These are phyloP conservation scores for Irineochytrium annulatum DNA, from an alignment of 192 early-diverging fungal genomes.

Conservation along the genomic window DNA sequence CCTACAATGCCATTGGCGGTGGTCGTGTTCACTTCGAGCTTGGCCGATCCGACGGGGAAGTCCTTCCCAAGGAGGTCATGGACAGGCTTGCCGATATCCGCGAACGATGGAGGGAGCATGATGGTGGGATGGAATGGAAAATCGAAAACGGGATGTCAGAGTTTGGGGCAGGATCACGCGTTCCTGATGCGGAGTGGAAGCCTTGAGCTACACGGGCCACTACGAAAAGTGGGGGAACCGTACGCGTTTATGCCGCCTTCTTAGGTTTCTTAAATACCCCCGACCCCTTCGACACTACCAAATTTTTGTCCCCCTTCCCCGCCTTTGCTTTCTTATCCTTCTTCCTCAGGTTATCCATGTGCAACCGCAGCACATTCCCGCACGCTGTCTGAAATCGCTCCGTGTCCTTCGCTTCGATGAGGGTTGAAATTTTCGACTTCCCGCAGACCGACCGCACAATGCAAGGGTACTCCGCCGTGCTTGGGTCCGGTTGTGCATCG, in stretches of 20 bases:
- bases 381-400: background rate
- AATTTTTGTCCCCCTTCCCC: background rate
- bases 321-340: background rate
- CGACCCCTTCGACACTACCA: too few species aligned
- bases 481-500: background rate
- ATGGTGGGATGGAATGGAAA: too few species aligned
- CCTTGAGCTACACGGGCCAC: too few species aligned
- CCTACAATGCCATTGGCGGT: constrained; percentile 93
- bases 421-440: background rate
- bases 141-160: too few species aligned
- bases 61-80: constrained; percentile 96
- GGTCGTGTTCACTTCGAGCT: constrained; percentile 97
- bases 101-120: constrained; percentile 76
- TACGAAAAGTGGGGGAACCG: too few species aligned
- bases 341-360: constrained; percentile 1
- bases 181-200: too few species aligned
- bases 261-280: too few species aligned
- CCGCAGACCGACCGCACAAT: background rate
- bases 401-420: background rate
- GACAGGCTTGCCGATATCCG: constrained; percentile 91
- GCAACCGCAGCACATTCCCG: background rate
- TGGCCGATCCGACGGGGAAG: constrained; percentile 86
- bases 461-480: background rate
- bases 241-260: too few species aligned
- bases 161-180: too few species aligned